phyloP scores from a whole-genome alignment of 1,284 basidiomycete species.

The Cryptococcus depauperatus region DNA sequence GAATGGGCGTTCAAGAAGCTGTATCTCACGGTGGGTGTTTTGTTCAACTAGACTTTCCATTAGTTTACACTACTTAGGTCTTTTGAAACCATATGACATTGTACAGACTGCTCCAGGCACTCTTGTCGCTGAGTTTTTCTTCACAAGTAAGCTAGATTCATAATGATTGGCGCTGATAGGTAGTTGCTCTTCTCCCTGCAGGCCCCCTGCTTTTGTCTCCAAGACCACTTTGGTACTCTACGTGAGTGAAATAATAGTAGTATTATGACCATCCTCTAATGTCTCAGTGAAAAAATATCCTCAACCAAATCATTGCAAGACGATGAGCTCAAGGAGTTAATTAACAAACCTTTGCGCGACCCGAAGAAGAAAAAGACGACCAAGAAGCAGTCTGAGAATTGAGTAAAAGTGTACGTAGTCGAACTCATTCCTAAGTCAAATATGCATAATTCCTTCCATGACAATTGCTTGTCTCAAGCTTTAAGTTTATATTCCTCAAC shows the following conservation, averaged over 20 bases:
- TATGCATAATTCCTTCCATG: too few relatives aligned
- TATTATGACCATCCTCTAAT: constrained; percentile 2
- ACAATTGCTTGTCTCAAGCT: too few relatives aligned
- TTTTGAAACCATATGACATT: constrained; percentile 45
- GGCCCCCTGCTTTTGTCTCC: constrained; percentile 64
- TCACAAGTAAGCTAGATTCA: constrained; percentile 52
- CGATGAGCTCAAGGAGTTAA: constrained; percentile 67
- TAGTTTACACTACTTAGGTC: constrained; percentile 20
- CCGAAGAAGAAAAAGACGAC: constrained; percentile 81
- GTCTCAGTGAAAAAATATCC: constrained; percentile 60
- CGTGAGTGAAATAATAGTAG: constrained; percentile 44
- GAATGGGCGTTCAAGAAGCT: constrained; percentile 93
- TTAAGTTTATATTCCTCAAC: too few relatives aligned
- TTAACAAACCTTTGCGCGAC: constrained; percentile 73
- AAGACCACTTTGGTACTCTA: constrained; percentile 67
- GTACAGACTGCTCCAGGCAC: constrained; percentile 67
- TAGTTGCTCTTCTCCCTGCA: constrained; percentile 74
- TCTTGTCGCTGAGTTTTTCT: constrained; percentile 87
- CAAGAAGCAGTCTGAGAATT: too few relatives aligned
- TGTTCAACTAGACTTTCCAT: too few relatives aligned
- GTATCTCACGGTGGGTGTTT: constrained; percentile 65
- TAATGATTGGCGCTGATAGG: constrained; percentile 36
- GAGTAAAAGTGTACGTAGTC: too few relatives aligned
- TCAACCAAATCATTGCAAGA: constrained; percentile 83
- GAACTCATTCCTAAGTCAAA: too few relatives aligned